Percentiles rank a stretch among this genome's conserved stretches.
Evolutionary conservation across 1,284 basidiomycete genomes (phyloP).

Genomic region (Xerocomus amazonicus): DNA sequence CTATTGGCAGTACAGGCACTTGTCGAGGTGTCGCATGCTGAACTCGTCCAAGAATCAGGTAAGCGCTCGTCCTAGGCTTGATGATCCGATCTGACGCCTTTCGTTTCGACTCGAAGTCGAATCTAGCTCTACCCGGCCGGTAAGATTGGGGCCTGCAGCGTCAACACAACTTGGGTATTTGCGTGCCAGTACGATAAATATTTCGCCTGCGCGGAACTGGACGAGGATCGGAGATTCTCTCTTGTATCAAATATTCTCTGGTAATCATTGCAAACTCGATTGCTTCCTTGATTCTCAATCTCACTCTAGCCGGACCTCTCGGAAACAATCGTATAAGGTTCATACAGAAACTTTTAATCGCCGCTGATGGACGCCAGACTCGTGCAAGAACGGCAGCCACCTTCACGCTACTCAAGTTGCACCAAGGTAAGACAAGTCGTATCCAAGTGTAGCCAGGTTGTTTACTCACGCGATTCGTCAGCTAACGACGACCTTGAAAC

Average conservation of each 20-base stretch:
- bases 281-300: not conserved
- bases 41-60: conserved; percentile 11
- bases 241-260: conserved; percentile 11
- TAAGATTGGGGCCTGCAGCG: not conserved
- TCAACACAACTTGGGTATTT: conserved; percentile 9
- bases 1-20: conserved; percentile 13
- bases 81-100: no score
- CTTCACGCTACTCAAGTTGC: conserved; percentile 12
- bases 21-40: conserved; percentile 10
- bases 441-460: not conserved
- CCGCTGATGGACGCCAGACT: conserved; percentile 6
- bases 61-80: not conserved
- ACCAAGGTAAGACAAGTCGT: not conserved
- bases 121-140: not conserved
- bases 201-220: conserved; percentile 16
- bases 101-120: not conserved
- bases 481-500: conserved; percentile 4
- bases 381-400: conserved; percentile 13
- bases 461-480: not conserved
- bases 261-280: not conserved
- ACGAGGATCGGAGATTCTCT: conserved; percentile 14
- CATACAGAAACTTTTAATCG: conserved; percentile 8
- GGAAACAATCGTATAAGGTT: conserved; percentile 11
- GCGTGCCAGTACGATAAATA: conserved; percentile 9
- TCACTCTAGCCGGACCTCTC: conserved; percentile 6